Evolutionary conservation across 257 asterid species (phyloP).

Genomic region (Cinchona pubescens): DNA sequence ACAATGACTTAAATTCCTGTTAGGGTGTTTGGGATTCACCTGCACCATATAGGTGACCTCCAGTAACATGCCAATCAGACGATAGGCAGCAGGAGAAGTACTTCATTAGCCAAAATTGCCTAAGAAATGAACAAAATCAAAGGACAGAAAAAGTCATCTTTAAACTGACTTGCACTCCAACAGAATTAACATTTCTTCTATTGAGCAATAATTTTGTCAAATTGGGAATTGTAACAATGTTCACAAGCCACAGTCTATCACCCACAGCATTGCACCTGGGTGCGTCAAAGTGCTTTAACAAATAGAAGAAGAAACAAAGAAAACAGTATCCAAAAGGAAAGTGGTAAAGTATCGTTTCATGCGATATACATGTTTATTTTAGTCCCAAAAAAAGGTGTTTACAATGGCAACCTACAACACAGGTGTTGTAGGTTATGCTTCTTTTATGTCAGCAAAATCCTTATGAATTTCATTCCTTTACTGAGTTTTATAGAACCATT

Average conservation of each 20-base stretch:
- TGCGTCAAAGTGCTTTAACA: background rate
- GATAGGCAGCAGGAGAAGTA: conserved; percentile 1
- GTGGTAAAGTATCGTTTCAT: background rate
- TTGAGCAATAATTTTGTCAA: background rate
- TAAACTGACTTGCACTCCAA: background rate
- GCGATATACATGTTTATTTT: background rate
- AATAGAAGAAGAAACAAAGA: background rate
- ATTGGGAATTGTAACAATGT: background rate
- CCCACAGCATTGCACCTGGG: background rate
- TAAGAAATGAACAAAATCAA: conserved; percentile 1
- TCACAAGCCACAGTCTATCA: background rate
- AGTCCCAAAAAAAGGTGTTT: background rate
- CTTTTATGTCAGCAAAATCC: background rate
- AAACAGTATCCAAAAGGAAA: background rate
- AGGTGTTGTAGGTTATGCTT: background rate
- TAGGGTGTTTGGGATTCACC: conserved; percentile 14
- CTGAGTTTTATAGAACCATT: background rate
- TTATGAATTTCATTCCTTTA: background rate
- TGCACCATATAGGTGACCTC: conserved; percentile 17
- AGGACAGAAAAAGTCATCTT: background rate
- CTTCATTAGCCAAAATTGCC: conserved; percentile 4
- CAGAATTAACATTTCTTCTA: background rate
- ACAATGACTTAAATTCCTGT: conserved; percentile 17
- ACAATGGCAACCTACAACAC: background rate
- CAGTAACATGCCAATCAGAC: conserved; percentile 1